Base-by-base conservation (phyloP, 352 stramenopile genomes). In the Phytophthora melonis region DNA sequence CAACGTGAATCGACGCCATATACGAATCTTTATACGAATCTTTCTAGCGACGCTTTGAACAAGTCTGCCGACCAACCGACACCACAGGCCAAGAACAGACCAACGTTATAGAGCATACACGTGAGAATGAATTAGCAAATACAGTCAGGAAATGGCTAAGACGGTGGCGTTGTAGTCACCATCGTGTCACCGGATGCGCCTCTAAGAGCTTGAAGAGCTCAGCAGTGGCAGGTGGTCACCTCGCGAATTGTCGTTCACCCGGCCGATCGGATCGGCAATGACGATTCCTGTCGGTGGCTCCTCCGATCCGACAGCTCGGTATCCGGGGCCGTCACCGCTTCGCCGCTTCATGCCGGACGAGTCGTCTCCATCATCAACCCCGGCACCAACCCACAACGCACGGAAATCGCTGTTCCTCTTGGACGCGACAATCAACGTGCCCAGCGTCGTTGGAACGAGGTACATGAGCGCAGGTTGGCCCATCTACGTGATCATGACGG, bases 391-490 rank as follows among this genome's bases (percentile, higher is more conserved):
- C 84, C 84, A 92, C 84, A 90, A 87, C 5, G 74, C 67, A 45
- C 75, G 80, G 18, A 98, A 85, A 62, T 97, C 92, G 7, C 90
- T 89, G 30, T 95, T 95, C 58, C 66, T 76, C 53, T 87, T 86
- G 9, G 88, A 81, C 9, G 81, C 78, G 59, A 89, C 72, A 5
- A 89, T 56, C 58, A 98, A 79, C 11, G 90, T 83, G 19, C 94
- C 93, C 8, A 99, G 78, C 62, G 90, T 97, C 55, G 90, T 98
- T 21, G 95, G 95, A 1, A 99, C 96, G 4, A 99, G 77, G 72
- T 99, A 99, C 81, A 99, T 92, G 23, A 99, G 84, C 30, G 97
- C 97, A 19, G 97, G 97, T 72, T 99, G 97, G 10, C 97, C 97
- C 80, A 98, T 94, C 58, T 84, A 65, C 83, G 97, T 98, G 21